phyloP scores from a whole-genome alignment of 148 eudicot genomes.

The Diospyros kaki region DNA sequence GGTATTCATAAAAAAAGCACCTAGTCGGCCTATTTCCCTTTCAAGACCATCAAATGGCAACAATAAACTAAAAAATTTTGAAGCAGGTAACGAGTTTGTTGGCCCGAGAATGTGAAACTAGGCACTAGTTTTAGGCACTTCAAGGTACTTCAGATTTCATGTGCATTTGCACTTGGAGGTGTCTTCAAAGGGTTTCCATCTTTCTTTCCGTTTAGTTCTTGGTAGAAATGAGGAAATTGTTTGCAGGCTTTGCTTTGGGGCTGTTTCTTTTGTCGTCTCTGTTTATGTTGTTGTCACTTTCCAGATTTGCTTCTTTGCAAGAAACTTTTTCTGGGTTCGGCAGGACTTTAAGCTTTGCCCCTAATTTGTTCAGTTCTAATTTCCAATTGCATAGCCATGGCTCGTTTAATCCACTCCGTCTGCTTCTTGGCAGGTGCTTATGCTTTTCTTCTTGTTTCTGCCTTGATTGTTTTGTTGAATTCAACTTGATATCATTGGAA shows the following conservation, averaged over 20 bases:
- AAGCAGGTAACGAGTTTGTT: too few relatives aligned
- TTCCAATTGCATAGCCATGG: slow-evolving; percentile 16
- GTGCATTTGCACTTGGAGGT: neutral
- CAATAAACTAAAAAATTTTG: too few relatives aligned
- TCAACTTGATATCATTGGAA: neutral
- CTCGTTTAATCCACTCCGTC: slow-evolving; percentile 3
- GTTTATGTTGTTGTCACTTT: slow-evolving; percentile 7
- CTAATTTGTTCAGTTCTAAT: slow-evolving; percentile 11
- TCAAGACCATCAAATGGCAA: too few relatives aligned
- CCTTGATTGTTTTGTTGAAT: neutral
- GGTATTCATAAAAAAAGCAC: too few relatives aligned
- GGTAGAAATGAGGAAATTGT: slow-evolving; percentile 19
- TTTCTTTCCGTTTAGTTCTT: neutral
- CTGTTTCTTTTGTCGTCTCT: neutral
- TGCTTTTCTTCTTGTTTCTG: neutral
- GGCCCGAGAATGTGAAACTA: too few relatives aligned
- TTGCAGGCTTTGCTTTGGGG: neutral
- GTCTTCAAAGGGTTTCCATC: neutral
- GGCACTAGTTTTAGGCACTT: too few relatives aligned
- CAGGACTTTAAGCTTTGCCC: slow-evolving; percentile 13
- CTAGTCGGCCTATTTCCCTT: too few relatives aligned
- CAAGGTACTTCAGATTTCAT: too few relatives aligned
- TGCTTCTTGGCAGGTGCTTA: slow-evolving; percentile 31
- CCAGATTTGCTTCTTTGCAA: neutral
- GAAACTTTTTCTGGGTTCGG: slow-evolving; percentile 13